Conservation (phyloP, 345 rosid species). For the Noccaea caerulescens region DNA sequence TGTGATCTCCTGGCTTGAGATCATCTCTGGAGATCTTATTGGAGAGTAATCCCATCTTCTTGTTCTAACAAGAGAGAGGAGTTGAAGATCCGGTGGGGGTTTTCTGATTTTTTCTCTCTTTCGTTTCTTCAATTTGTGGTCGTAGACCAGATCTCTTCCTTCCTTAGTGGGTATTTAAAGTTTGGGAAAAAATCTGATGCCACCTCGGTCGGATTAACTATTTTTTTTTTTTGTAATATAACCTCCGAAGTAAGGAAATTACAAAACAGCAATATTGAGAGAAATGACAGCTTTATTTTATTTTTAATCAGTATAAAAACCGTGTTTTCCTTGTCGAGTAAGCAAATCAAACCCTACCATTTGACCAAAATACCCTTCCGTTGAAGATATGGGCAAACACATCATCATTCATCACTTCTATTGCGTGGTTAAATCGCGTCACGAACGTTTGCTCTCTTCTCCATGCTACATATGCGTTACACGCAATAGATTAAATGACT, state of each 20-base stretch:
- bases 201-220: background rate
- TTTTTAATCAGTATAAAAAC: background rate
- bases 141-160: too few species aligned
- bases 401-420: too few species aligned
- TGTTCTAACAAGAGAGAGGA: background rate
- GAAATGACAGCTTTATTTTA: background rate
- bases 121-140: background rate
- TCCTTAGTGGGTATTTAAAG: background rate
- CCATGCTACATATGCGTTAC: too few species aligned
- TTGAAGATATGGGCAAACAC: background rate
- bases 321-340: slow-evolving; percentile 2
- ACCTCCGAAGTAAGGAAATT: background rate
- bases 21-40: slow-evolving; percentile 57
- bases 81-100: background rate
- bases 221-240: background rate
- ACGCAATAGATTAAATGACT: too few species aligned
- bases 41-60: slow-evolving; percentile 62
- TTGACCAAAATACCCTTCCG: background rate
- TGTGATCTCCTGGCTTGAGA: slow-evolving; percentile 69
- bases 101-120: background rate
- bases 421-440: background rate
- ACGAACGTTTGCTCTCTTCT: background rate
- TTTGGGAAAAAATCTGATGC: background rate
- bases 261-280: background rate
- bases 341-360: slow-evolving; percentile 4